Conservation (phyloP, 345 rosid species). For the Eucalyptus tenuipes region DNA sequence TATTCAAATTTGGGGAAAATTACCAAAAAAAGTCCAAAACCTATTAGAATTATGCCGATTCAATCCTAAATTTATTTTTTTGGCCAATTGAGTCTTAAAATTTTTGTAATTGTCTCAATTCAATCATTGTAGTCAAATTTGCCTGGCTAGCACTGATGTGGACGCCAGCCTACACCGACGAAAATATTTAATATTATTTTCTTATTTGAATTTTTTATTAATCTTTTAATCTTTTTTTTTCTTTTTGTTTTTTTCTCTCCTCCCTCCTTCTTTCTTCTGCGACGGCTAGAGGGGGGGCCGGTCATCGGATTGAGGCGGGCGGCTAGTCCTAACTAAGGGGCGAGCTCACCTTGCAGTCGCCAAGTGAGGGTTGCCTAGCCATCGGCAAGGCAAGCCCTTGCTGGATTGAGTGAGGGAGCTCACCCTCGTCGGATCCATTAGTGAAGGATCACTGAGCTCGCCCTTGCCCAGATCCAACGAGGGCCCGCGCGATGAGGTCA, state of each 20-base stretch:
- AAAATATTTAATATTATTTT: no score
- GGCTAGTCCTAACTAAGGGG: no score
- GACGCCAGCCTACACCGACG: fast-evolving
- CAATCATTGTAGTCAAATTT: no score
- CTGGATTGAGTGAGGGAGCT: fast-evolving
- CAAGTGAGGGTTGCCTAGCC: fast-evolving
- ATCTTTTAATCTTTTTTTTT: no score
- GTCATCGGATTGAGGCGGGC: fast-evolving
- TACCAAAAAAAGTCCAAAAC: no score
- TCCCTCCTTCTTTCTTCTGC: no score
- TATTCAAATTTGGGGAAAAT: not conserved
- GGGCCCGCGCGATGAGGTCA: fast-evolving
- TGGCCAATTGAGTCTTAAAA: fast-evolving
- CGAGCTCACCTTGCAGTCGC: fast-evolving
- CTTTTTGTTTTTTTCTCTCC: fast-evolving
- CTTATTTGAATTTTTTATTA: no score
- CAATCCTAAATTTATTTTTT: no score
- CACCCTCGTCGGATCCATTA: fast-evolving
- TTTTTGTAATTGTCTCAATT: fast-evolving
- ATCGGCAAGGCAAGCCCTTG: fast-evolving
- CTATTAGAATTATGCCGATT: fast-evolving
- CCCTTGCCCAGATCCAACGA: fast-evolving
- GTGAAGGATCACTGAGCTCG: fast-evolving
- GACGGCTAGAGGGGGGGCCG: fast-evolving
- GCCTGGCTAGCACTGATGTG: fast-evolving